Percentiles rank a stretch among this genome's conserved stretches.
Evolutionary conservation across 2,329 filamentous ascomycete species (phyloP).

Genomic region (Hypoxylon sp.): DNA sequence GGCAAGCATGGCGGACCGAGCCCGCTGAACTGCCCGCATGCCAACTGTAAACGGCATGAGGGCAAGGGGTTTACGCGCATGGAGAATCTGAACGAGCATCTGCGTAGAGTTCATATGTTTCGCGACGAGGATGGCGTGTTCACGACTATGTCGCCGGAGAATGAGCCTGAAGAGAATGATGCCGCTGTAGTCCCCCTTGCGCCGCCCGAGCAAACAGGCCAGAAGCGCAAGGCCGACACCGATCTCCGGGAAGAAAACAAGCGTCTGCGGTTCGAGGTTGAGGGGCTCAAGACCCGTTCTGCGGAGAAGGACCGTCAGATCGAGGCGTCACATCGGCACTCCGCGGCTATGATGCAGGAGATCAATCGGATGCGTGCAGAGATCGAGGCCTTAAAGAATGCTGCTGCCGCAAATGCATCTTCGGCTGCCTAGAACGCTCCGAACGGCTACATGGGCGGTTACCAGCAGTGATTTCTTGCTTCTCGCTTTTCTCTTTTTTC

Average conservation of each 20-base stretch:
- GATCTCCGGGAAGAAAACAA: slow-evolving; percentile 75
- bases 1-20: slow-evolving; percentile 90
- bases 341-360: slow-evolving; percentile 37
- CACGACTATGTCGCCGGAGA: slow-evolving; percentile 56
- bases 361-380: slow-evolving; percentile 5
- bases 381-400: not conserved
- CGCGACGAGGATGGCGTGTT: slow-evolving; percentile 49
- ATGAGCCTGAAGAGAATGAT: not conserved
- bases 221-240: slow-evolving; percentile 65
- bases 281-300: slow-evolving; percentile 62
- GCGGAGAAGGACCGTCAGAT: slow-evolving; percentile 50
- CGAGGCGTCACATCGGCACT: slow-evolving; percentile 62
- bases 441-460: not conserved
- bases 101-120: slow-evolving; percentile 86
- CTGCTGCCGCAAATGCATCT: not conserved
- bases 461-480: not conserved
- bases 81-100: slow-evolving; percentile 94
- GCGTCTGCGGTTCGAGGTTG: slow-evolving; percentile 74
- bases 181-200: not conserved
- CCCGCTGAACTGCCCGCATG: slow-evolving; percentile 85
- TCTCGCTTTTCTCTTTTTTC: not conserved
- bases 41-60: slow-evolving; percentile 88
- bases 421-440: slow-evolving; percentile 9
- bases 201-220: slow-evolving; percentile 46
- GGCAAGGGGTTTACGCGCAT: slow-evolving; percentile 92